Percentiles rank a stretch among this genome's conserved stretches.
These are phyloP conservation scores for Ceriops zippeliana DNA, from an alignment of 345 rosid species.

Conservation along the genomic window DNA sequence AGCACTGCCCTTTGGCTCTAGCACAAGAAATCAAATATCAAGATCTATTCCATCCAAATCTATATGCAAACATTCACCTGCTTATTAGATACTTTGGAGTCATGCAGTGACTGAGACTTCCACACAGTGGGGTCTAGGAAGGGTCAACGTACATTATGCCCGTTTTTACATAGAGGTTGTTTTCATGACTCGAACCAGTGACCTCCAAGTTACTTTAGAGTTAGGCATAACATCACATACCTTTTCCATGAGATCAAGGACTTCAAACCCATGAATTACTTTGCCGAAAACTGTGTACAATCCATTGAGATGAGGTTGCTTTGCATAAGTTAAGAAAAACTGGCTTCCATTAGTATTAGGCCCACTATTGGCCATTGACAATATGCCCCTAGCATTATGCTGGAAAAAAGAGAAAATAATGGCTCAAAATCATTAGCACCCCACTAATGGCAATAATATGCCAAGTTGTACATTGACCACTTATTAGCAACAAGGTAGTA, in stretches of 20 bases:
- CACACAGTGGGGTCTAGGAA: too few species aligned
- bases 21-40: background rate
- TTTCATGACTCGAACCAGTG: background rate
- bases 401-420: constrained; percentile 24
- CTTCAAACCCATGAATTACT: constrained; percentile 98
- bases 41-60: background rate
- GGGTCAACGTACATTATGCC: too few species aligned
- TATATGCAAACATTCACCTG: background rate
- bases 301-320: constrained; percentile 98
- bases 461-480: background rate
- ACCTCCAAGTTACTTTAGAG: background rate
- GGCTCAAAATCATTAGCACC: background rate
- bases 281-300: constrained; percentile 85
- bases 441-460: background rate
- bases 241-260: constrained; percentile 98
- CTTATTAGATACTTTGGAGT: background rate
- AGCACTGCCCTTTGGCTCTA: background rate
- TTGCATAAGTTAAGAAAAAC: constrained; percentile 75
- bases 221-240: constrained; percentile 29
- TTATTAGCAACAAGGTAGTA: background rate
- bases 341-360: constrained; percentile 98
- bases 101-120: too few species aligned
- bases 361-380: constrained; percentile 96
- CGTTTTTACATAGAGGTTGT: too few species aligned
- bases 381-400: constrained; percentile 93